Conservation (phyloP, 2,329 filamentous ascomycete genomes). For the Trichophyton simii region DNA sequence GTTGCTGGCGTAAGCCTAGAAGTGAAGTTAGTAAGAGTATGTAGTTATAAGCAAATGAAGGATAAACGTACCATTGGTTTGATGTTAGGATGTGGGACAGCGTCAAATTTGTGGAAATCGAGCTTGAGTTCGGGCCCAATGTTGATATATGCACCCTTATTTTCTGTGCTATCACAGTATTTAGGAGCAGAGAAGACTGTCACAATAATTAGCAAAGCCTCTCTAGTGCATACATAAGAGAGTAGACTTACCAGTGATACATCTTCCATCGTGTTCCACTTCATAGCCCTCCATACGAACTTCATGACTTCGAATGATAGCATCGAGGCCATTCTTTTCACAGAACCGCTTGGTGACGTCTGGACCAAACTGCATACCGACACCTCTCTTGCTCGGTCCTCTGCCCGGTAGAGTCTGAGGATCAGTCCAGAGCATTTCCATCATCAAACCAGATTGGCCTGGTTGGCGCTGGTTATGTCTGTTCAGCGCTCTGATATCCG, state of each 20-base stretch:
- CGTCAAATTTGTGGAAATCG: slow-evolving; percentile 84
- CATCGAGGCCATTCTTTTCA: slow-evolving; percentile 85
- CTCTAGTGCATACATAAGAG: not conserved
- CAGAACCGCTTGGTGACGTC: slow-evolving; percentile 96
- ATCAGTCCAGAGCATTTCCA: slow-evolving; percentile 99
- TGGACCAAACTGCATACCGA: slow-evolving; percentile 91
- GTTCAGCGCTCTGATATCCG: slow-evolving; percentile 88
- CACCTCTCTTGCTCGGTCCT: slow-evolving; percentile 89
- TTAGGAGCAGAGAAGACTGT: slow-evolving; percentile 89
- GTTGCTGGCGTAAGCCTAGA: slow-evolving; percentile 36
- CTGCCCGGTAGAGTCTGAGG: slow-evolving; percentile 76
- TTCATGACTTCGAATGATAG: slow-evolving; percentile 93
- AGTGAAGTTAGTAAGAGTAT: not conserved
- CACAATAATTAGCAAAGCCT: not conserved
- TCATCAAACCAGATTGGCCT: slow-evolving; percentile 90
- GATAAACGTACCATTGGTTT: slow-evolving; percentile 61
- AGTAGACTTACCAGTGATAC: slow-evolving; percentile 63
- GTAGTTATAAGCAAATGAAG: not conserved
- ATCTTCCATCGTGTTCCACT: slow-evolving; percentile 87
- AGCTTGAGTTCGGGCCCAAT: slow-evolving; percentile 85
- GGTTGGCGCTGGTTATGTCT: slow-evolving; percentile 84
- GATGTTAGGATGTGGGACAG: slow-evolving; percentile 89
- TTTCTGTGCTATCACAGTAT: slow-evolving; percentile 96
- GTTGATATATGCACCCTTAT: slow-evolving; percentile 97
- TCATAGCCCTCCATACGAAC: slow-evolving; percentile 99